Evolutionary conservation across 768 basidiomycete genomes (phyloP).

Genomic region (Vararia minispora): DNA sequence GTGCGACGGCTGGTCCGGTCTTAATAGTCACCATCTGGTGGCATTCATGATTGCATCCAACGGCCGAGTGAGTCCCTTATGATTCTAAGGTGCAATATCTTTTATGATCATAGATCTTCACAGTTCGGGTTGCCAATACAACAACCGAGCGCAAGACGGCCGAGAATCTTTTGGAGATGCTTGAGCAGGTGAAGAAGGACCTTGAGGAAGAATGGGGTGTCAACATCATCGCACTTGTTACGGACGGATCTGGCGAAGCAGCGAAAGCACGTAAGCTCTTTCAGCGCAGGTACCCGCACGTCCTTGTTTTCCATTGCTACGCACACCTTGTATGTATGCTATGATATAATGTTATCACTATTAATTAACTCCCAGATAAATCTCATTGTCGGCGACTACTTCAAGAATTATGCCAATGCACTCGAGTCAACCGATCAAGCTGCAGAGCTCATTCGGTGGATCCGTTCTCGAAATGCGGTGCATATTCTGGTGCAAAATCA

Average conservation of each 20-base stretch:
- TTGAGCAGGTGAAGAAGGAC: conserved; percentile 5
- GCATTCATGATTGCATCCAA: conserved; percentile 13
- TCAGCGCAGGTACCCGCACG: too few species aligned
- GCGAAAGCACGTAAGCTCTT: conserved; percentile 6
- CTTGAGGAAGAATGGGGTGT: not conserved
- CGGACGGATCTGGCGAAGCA: conserved; percentile 8
- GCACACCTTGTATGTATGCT: too few species aligned
- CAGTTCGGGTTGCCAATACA: conserved; percentile 1
- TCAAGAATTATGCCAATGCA: conserved; percentile 13
- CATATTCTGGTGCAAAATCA: too few species aligned
- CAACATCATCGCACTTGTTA: conserved; percentile 1
- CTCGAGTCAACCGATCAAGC: conserved; percentile 14
- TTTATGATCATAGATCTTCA: not conserved
- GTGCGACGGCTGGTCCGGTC: too few species aligned
- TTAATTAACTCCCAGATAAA: conserved; percentile 18
- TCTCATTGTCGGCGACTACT: conserved; percentile 25
- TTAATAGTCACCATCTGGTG: conserved; percentile 9
- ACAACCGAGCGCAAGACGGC: conserved; percentile 4
- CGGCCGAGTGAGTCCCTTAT: conserved; percentile 4
- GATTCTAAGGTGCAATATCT: not conserved
- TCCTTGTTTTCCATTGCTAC: too few species aligned
- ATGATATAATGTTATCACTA: too few species aligned
- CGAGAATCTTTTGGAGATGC: conserved; percentile 5
- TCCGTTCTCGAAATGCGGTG: too few species aligned
- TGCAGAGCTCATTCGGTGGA: conserved; percentile 20